Base-by-base conservation (phyloP, 2,329 filamentous ascomycete species). In the Aspergillus costaricaensis region DNA sequence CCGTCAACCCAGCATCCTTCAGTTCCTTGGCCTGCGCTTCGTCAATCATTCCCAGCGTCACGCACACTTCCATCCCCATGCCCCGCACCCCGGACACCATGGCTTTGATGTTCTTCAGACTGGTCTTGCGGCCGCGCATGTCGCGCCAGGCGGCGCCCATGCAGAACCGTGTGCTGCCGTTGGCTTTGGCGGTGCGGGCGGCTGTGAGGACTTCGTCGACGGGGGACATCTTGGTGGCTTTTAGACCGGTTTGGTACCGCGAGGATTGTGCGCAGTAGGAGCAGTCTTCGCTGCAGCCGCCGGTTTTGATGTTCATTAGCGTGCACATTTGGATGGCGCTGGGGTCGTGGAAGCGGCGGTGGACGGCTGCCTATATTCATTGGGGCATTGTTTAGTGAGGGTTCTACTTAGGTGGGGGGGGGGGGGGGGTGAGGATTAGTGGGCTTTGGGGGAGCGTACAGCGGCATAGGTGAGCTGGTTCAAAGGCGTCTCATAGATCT, bases 71-170 rank as follows among this genome's bases (percentile, higher is more conserved):
- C 91, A 96, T 94, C 51, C 88, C 91, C 83, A 96, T 83, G 0
- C 78, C 88, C 25, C 89, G 84, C 19, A 96, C 91, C 1, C 92
- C 92, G 58, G 86, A 83, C 4, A 96, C 87, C 92, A 96, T 96
- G 55, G 85, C 86, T 71, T 91, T 91, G 76, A 96, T 89, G 75
- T 95, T 95, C 77, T 88, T 88, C 55, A 96, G 80, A 65, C 87
- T 88, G 48, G 89, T 91, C 79, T 93, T 95, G 66, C 92, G 89
- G 17, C 92, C 92, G 14, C 91, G 88, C 92, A 96, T 96, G 77
- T 96, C 92, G 39, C 92, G 83, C 92, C 92, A 96, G 0, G 92
- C 92, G 3, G 92, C 92, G 8, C 92, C 92, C 92, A 96, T 96
- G 79, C 92, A 96, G 83, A 96, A 96, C 2, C 92, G 86, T 8